phyloP scores from a whole-genome alignment of 306 rosid species.

The Comarum palustre region DNA sequence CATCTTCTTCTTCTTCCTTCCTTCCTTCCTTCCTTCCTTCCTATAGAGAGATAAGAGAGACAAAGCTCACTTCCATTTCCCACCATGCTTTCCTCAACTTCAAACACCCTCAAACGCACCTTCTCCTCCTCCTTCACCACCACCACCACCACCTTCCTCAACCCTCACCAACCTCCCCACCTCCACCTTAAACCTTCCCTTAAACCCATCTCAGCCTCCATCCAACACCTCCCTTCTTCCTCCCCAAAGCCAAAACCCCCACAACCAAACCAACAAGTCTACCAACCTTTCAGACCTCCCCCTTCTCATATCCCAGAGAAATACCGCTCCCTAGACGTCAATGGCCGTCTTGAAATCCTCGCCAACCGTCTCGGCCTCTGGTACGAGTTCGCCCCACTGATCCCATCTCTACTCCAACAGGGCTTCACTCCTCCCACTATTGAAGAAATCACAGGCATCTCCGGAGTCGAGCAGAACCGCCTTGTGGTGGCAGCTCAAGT shows the following conservation, averaged over 20 bases:
- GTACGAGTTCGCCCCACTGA: constrained; percentile 72
- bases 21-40: too few relatives aligned
- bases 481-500: constrained; percentile 70
- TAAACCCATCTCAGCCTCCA: constrained; percentile 6
- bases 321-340: constrained; percentile 50
- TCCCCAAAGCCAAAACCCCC: constrained; percentile 21
- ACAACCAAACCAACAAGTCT: constrained; percentile 39
- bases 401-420: constrained; percentile 53
- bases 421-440: constrained; percentile 67
- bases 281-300: constrained; percentile 87
- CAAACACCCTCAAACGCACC: constrained; percentile 15
- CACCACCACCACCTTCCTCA: background rate
- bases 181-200: background rate
- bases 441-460: constrained; percentile 72
- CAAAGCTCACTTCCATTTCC: background rate
- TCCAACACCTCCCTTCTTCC: constrained; percentile 1
- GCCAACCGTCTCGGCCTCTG: constrained; percentile 77
- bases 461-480: constrained; percentile 69
- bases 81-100: constrained; percentile 36
- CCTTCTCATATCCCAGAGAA: constrained; percentile 52
- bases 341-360: constrained; percentile 48
- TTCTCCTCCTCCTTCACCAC: background rate
- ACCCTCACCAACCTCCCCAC: constrained; percentile 7
- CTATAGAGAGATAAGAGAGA: constrained; percentile 33
- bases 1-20: background rate